These are phyloP conservation scores for Pseudopyrenochaeta lycopersici DNA, from an alignment of 2,329 filamentous ascomycete species.

Conservation along the genomic window DNA sequence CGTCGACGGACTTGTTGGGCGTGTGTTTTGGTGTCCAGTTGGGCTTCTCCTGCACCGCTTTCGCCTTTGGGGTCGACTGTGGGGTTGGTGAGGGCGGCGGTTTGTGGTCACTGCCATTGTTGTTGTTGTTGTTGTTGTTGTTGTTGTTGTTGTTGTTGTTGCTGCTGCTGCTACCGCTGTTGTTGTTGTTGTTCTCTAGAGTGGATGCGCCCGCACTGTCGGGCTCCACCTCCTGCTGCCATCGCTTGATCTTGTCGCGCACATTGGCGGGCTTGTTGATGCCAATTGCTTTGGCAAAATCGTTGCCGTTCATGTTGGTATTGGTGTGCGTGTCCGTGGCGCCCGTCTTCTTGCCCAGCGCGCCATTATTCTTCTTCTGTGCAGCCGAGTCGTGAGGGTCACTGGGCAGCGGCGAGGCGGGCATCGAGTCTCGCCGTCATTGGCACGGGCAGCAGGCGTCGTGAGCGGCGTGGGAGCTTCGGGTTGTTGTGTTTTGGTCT, in stretches of 20 bases:
- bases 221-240: slow-evolving; percentile 81
- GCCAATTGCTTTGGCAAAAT: slow-evolving; percentile 52
- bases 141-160: not conserved
- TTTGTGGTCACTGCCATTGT: slow-evolving; percentile 13
- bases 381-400: slow-evolving; percentile 25
- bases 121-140: not conserved
- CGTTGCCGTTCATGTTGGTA: slow-evolving; percentile 43
- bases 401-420: slow-evolving; percentile 32
- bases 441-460: slow-evolving; percentile 22
- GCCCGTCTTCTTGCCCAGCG: slow-evolving; percentile 38
- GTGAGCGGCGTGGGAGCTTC: slow-evolving; percentile 8
- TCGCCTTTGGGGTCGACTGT: slow-evolving; percentile 35
- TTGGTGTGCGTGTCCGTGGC: slow-evolving; percentile 33
- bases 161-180: slow-evolving; percentile 5
- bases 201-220: slow-evolving; percentile 49
- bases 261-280: slow-evolving; percentile 61
- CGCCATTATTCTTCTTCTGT: slow-evolving; percentile 41
- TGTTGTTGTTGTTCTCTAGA: slow-evolving; percentile 7
- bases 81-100: slow-evolving; percentile 27
- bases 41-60: slow-evolving; percentile 35
- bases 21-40: slow-evolving; percentile 37
- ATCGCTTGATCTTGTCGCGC: slow-evolving; percentile 79
- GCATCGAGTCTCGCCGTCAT: slow-evolving; percentile 35
- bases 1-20: slow-evolving; percentile 34
- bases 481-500: slow-evolving; percentile 9